Conservation (phyloP, 2,329 filamentous ascomycete genomes). For the Tolypocladium album region DNA sequence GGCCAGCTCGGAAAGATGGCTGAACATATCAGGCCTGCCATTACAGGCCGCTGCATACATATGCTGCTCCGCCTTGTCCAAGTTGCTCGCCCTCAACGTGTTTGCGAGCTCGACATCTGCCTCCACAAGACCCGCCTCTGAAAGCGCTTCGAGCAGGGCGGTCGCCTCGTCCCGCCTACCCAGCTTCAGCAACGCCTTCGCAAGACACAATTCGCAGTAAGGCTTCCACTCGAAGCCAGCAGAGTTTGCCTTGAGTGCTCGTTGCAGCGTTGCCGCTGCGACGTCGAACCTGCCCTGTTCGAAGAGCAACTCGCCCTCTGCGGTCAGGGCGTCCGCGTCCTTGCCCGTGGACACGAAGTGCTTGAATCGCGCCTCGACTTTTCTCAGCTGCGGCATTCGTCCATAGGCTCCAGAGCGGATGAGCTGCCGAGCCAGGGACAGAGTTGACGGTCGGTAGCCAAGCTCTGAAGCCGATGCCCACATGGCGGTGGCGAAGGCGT, state of each 20-base stretch:
- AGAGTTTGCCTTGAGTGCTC: conserved; percentile 11
- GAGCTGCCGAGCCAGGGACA: conserved; percentile 15
- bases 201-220: conserved; percentile 15
- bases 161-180: conserved; percentile 12
- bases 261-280: conserved; percentile 10
- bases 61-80: conserved; percentile 12
- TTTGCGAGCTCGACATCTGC: conserved; percentile 16
- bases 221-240: conserved; percentile 15
- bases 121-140: conserved; percentile 10
- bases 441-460: conserved; percentile 18
- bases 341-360: conserved; percentile 15
- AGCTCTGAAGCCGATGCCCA: conserved; percentile 20
- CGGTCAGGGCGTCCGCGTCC: conserved; percentile 24
- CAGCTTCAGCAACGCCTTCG: conserved; percentile 11
- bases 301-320: conserved; percentile 19
- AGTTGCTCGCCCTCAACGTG: conserved; percentile 11
- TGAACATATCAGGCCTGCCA: conserved; percentile 14
- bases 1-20: conserved; percentile 17
- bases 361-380: conserved; percentile 17
- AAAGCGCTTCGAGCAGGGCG: conserved; percentile 10
- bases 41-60: conserved; percentile 14
- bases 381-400: conserved; percentile 5
- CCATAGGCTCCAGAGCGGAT: conserved; percentile 10
- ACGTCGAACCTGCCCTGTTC: conserved; percentile 11
- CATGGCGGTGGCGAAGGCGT: conserved; percentile 12